These are phyloP conservation scores for Malassezia vespertilionis DNA, from an alignment of 1,284 basidiomycete species.

Conservation along the genomic window DNA sequence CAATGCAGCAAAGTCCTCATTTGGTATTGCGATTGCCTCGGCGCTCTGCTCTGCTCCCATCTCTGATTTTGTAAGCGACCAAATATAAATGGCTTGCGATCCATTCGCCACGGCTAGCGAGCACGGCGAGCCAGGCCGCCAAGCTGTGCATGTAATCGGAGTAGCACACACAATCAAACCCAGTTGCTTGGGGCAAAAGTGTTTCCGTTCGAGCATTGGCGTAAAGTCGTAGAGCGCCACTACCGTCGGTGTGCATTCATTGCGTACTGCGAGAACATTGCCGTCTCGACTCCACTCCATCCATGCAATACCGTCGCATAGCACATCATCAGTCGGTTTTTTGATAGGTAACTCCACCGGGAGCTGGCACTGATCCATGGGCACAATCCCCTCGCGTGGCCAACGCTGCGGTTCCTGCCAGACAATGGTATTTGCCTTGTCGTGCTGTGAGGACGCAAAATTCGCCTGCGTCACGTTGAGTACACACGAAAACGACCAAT, in stretches of 20 bases:
- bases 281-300: constrained; percentile 18
- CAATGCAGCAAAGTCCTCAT: constrained; percentile 5
- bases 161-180: neutral
- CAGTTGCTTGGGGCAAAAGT: too few species aligned
- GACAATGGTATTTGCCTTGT: constrained; percentile 10
- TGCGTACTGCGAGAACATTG: constrained; percentile 19
- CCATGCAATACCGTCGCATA: too few species aligned
- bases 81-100: neutral
- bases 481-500: constrained; percentile 18
- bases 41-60: neutral
- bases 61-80: too few species aligned
- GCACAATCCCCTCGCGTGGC: constrained; percentile 39
- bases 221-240: constrained; percentile 54
- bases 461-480: constrained; percentile 6
- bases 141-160: neutral
- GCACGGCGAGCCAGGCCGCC: neutral
- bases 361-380: neutral
- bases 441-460: constrained; percentile 18
- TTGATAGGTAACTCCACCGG: neutral
- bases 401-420: constrained; percentile 40
- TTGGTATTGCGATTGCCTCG: constrained; percentile 16
- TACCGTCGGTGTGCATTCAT: constrained; percentile 51
- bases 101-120: neutral
- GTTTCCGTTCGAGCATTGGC: neutral
- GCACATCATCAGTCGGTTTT: constrained; percentile 5